A percentile compares a stretch with the other conserved stretches of the same genome.
These are phyloP conservation scores for Candida sanyiensis DNA, from an alignment of 805 yeast species.

Conservation along the genomic window DNA sequence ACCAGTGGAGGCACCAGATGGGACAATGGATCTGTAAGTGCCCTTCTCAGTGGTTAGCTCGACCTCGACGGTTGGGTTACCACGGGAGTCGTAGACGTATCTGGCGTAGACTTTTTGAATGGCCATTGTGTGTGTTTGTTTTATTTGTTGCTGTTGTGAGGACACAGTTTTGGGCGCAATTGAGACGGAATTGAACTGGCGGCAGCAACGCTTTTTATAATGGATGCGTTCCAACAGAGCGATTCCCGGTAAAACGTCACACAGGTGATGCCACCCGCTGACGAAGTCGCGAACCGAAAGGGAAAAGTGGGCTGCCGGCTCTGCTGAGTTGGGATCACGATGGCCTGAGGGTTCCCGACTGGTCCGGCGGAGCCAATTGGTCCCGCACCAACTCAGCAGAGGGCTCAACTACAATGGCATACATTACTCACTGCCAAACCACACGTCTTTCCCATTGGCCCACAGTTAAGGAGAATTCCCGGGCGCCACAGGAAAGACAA, in stretches of 20 bases:
- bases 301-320: too few relatives aligned
- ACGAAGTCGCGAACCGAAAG: constrained; percentile 5
- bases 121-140: constrained; percentile 49
- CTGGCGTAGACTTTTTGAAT: constrained; percentile 86
- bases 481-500: background rate
- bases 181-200: background rate
- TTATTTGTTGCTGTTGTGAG: background rate
- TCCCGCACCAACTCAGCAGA: too few relatives aligned
- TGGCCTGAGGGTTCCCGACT: too few relatives aligned
- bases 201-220: too few relatives aligned
- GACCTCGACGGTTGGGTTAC: constrained; percentile 99
- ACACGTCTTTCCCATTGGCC: too few relatives aligned
- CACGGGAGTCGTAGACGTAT: constrained; percentile 98
- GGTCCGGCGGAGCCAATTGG: too few relatives aligned
- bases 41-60: constrained; percentile 92
- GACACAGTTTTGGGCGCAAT: background rate
- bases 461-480: too few relatives aligned
- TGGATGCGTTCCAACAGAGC: too few relatives aligned
- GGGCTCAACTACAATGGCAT: too few relatives aligned
- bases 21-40: constrained; percentile 93
- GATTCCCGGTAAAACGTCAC: background rate
- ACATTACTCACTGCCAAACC: too few relatives aligned
- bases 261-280: constrained; percentile 4
- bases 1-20: constrained; percentile 99
- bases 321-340: too few relatives aligned